Evolutionary conservation across 805 yeast genomes (phyloP), one percentile per base, ranked within the genome.

Genomic region (Kodamaea sagamina): DNA sequence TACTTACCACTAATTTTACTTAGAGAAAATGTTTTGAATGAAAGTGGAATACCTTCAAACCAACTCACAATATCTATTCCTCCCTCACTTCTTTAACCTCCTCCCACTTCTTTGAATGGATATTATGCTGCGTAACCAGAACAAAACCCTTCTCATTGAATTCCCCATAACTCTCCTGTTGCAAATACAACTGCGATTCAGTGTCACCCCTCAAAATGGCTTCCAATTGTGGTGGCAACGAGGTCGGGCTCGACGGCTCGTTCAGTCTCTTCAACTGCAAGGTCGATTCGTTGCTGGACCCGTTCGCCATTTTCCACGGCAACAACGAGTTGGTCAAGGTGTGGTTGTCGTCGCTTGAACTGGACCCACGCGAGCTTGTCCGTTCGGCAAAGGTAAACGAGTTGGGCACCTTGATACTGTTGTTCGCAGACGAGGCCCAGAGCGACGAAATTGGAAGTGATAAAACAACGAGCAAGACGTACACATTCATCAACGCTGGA

Each of bases 381-480:
- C 34, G 15, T 15, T 28, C 16, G 6, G 19, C 34, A 15, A 29
- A 15, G 4, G 18, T 29, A 4, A 29, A 13, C 3, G 34, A 6
- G 17, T 17, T 29, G 9, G 48, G 49, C 4, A 61, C 61, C 2
- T 26, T 29, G 2, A 57, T 47, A 1, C 72, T 56, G 43, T 77
- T 78, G 52, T 82, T 81, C 1, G 84, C 72, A 2, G 89, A 70
- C 3, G 83, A 69, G 0, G 97, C 95, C 97, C 97, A 89, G 77
- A 89, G 76, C 0, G 96, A 79, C 0, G 96, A 81, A 38, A 90
- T 62, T 1, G 97, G 97, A 42, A 89, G 68, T 3, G 90, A 85
- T 19, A 87, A 57, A 0, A 85, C 84, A 13, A 85, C 82, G 4
- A 89, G 52, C 17, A 86, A 67, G 2, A 79, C 65, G 2, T 87